A percentile compares a stretch with the other conserved stretches of the same genome.
These are phyloP conservation scores for Pseudogymnoascus sp. DNA, from an alignment of 2,329 filamentous ascomycete species.

Conservation along the genomic window DNA sequence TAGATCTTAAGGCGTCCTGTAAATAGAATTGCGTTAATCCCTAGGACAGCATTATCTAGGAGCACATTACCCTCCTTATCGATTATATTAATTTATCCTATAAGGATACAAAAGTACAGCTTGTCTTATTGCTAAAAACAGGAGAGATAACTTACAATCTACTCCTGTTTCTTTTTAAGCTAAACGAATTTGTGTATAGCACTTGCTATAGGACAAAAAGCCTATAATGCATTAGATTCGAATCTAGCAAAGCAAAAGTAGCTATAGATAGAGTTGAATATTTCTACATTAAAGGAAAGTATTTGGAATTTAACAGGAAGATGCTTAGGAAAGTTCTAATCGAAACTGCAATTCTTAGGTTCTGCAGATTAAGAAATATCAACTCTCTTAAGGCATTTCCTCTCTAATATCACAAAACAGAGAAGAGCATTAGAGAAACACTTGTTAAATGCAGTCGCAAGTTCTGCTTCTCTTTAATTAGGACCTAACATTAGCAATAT, in stretches of 20 bases:
- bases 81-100: slow-evolving; percentile 4
- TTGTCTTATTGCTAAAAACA: background rate
- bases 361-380: slow-evolving; percentile 17
- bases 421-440: slow-evolving; percentile 18
- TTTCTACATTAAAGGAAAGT: slow-evolving; percentile 14
- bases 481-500: slow-evolving; percentile 24
- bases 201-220: slow-evolving; percentile 1
- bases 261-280: background rate
- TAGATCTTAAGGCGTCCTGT: slow-evolving; percentile 11
- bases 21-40: background rate
- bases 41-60: slow-evolving; percentile 11
- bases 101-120: background rate
- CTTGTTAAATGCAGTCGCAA: slow-evolving; percentile 24
- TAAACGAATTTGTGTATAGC: slow-evolving; percentile 7
- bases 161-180: slow-evolving; percentile 7
- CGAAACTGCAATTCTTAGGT: slow-evolving; percentile 16
- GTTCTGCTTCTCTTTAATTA: slow-evolving; percentile 22
- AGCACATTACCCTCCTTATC: slow-evolving; percentile 15
- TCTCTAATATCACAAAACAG: slow-evolving; percentile 23
- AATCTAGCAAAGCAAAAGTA: slow-evolving; percentile 7
- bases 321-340: slow-evolving; percentile 21
- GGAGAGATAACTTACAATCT: slow-evolving; percentile 10
- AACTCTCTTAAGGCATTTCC: slow-evolving; percentile 26
- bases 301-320: slow-evolving; percentile 27
- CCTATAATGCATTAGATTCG: slow-evolving; percentile 4